These are phyloP conservation scores for Torrubiellomyces zombiae DNA, from an alignment of 2,329 filamentous ascomycete species.

Conservation along the genomic window DNA sequence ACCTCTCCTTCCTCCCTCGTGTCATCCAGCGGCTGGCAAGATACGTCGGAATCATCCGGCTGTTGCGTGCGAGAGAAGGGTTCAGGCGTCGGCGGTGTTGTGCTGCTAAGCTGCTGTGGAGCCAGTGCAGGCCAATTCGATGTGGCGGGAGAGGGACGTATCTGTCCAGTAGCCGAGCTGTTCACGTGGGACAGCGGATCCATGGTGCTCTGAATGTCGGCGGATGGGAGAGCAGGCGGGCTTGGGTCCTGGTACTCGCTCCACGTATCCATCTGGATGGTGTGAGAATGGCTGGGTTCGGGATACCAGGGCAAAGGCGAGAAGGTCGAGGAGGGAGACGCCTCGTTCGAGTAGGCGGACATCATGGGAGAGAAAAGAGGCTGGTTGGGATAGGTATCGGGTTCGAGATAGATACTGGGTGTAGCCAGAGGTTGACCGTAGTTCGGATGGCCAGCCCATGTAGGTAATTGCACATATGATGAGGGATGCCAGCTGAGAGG, in stretches of 20 bases:
- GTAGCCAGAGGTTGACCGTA: conserved; percentile 1
- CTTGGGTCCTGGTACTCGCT: conserved; percentile 14
- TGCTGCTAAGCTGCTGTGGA: conserved; percentile 23
- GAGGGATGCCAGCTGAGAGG: conserved; percentile 58
- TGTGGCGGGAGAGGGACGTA: too few relatives aligned
- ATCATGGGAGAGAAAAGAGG: conserved; percentile 34
- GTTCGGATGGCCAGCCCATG: background rate
- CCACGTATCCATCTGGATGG: conserved; percentile 23
- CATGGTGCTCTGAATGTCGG: conserved; percentile 6
- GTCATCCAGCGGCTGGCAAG: conserved; percentile 33
- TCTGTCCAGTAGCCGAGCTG: conserved; percentile 2
- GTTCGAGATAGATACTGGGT: too few relatives aligned
- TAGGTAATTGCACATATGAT: conserved; percentile 24
- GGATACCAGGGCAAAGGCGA: conserved; percentile 34
- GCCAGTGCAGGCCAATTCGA: too few relatives aligned
- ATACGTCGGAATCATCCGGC: conserved; percentile 31
- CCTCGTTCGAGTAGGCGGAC: conserved; percentile 38
- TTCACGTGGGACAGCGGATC: conserved; percentile 17
- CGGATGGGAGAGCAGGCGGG: conserved; percentile 12
- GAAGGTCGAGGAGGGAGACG: conserved; percentile 37
- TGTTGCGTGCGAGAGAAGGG: conserved; percentile 37
- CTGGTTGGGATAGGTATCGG: conserved; percentile 23
- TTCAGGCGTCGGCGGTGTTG: conserved; percentile 43
- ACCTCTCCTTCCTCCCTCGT: conserved; percentile 50
- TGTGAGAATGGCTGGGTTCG: conserved; percentile 19